phyloP scores from a whole-genome alignment of 2,329 filamentous ascomycete genomes.

The Penicillium vulpinum region DNA sequence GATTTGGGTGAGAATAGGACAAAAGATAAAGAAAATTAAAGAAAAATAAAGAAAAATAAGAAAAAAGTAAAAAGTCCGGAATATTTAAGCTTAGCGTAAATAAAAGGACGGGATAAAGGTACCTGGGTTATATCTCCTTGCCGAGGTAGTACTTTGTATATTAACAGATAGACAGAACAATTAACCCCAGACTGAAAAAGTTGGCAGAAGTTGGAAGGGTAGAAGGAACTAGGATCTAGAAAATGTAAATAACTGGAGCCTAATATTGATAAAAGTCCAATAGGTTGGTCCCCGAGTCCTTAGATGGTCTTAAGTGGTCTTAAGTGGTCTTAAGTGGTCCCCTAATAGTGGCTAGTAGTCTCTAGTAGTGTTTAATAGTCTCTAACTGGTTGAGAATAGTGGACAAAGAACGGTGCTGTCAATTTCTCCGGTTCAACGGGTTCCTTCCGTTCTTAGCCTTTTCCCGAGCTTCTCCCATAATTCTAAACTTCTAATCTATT shows the following conservation, averaged over 20 bases:
- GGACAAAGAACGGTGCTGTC: conserved; percentile 4
- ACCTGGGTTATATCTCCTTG: not conserved
- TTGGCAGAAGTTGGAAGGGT: not conserved
- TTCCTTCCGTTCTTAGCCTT: not conserved
- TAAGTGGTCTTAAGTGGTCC: not conserved
- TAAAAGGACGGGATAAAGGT: not conserved
- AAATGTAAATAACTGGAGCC: not conserved
- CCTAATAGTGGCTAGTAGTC: no score
- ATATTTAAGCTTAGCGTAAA: not conserved
- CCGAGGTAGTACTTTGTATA: not conserved
- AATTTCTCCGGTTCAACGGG: not conserved
- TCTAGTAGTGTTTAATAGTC: no score
- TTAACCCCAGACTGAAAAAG: not conserved
- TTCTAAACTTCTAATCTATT: not conserved
- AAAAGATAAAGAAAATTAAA: not conserved
- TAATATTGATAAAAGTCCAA: no score
- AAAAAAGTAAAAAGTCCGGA: not conserved
- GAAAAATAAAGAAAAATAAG: not conserved
- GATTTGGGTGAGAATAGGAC: not conserved
- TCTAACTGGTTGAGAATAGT: no score
- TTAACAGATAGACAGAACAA: not conserved
- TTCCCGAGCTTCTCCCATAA: not conserved
- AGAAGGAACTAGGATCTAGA: not conserved
- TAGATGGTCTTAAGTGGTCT: no score
- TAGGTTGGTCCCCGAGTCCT: no score